Conservation (phyloP, 148 eudicot species). For the Chenopodium berlandieri region DNA sequence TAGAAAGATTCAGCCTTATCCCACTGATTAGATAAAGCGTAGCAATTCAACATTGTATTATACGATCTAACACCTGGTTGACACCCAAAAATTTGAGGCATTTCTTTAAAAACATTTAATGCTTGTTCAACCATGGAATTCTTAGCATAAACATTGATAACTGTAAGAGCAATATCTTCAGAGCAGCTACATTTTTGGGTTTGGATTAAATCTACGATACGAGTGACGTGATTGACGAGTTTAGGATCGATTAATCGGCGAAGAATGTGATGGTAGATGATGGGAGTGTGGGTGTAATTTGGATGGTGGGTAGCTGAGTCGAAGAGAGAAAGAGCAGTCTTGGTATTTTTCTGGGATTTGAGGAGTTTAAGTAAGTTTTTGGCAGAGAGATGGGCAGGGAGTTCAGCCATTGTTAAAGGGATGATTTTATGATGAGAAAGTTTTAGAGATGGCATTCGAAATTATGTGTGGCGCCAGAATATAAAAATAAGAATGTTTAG, state of each 20-base stretch:
- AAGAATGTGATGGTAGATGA: slow-evolving; percentile 69
- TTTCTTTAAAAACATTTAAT: slow-evolving; percentile 47
- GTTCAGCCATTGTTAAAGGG: slow-evolving; percentile 31
- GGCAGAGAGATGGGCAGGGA: slow-evolving; percentile 41
- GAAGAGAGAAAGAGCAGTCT: slow-evolving; percentile 62
- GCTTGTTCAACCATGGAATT: slow-evolving; percentile 56
- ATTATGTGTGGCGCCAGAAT: no score
- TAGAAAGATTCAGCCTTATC: slow-evolving; percentile 60
- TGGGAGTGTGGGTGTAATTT: slow-evolving; percentile 37
- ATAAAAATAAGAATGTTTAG: no score
- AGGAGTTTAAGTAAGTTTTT: slow-evolving; percentile 50
- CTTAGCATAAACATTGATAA: slow-evolving; percentile 51
- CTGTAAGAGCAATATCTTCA: slow-evolving; percentile 61
- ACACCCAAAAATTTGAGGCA: slow-evolving; percentile 67
- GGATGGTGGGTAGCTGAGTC: slow-evolving; percentile 45
- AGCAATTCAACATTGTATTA: slow-evolving; percentile 65
- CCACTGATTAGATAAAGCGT: slow-evolving; percentile 43
- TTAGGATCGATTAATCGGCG: slow-evolving; percentile 48
- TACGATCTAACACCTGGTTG: slow-evolving; percentile 61
- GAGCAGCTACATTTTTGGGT: slow-evolving; percentile 47
- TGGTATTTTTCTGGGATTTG: slow-evolving; percentile 50
- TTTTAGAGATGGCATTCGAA: no score
- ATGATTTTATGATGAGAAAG: not conserved
- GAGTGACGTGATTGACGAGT: slow-evolving; percentile 40
- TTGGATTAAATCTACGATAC: slow-evolving; percentile 45